Percentiles rank a stretch among this genome's conserved stretches.
phyloP scores from a whole-genome alignment of 352 stramenopile genomes.

The Phytophthora tubulina region DNA sequence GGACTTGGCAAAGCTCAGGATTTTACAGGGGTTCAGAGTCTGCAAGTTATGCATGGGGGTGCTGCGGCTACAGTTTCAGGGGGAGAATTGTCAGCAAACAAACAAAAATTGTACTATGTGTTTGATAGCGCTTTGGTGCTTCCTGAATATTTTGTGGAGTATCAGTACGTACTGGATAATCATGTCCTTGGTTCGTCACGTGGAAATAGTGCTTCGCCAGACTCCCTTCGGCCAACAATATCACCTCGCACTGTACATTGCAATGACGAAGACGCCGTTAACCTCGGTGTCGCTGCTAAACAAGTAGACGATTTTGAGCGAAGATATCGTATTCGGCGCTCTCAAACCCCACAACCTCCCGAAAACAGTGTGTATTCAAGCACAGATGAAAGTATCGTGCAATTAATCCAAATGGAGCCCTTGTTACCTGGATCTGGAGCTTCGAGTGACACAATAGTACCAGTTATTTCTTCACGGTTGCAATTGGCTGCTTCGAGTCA shows the following conservation, averaged over 20 bases:
- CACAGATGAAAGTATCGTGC: conserved; percentile 41
- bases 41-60: conserved; percentile 56
- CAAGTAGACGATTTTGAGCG: conserved; percentile 69
- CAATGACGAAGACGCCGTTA: conserved; percentile 41
- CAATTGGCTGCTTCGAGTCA: conserved; percentile 24
- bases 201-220: conserved; percentile 4
- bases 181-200: conserved; percentile 11
- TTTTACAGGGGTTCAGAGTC: conserved; percentile 59
- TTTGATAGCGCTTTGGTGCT: conserved; percentile 85
- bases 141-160: conserved; percentile 90
- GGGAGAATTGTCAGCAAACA: conserved; percentile 22
- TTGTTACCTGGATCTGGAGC: conserved; percentile 26
- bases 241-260: conserved; percentile 18
- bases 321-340: conserved; percentile 59
- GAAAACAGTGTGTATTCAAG: conserved; percentile 24
- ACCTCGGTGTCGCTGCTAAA: conserved; percentile 43
- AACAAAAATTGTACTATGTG: conserved; percentile 82
- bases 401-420: conserved; percentile 58
- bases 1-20: conserved; percentile 39
- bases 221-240: not conserved
- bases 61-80: conserved; percentile 17
- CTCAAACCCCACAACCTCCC: conserved; percentile 33
- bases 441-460: not conserved
- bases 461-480: conserved; percentile 15
- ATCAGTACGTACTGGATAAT: conserved; percentile 60